Base-by-base conservation (phyloP, 169 alveolate species). In the Sarcocystis neurona region DNA sequence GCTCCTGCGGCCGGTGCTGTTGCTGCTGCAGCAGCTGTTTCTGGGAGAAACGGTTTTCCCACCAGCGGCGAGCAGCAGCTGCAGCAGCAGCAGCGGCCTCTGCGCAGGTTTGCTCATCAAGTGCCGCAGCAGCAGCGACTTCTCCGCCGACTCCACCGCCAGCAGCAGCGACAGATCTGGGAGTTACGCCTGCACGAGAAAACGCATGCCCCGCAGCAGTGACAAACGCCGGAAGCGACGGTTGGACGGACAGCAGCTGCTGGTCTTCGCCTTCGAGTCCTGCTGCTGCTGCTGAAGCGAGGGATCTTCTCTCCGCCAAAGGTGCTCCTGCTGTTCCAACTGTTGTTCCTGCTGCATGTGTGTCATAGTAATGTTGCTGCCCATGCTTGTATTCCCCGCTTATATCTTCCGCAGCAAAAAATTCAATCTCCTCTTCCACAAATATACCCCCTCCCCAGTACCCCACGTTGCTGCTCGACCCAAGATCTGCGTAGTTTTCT, bases 1-100 rank as follows among this genome's bases (percentile, higher is more conserved):
- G 84, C 84, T 74, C 63, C 84, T 74, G 50, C 84, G 39, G 84
- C 84, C 44, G 84, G 39, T 74, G 84, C 84, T 74, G 84, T 23
- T 74, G 84, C 58, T 39, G 84, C 50, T 74, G 84, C 84, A n/a
- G n/a, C n/a, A n/a, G n/a, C n/a, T n/a, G n/a, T n/a, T n/a, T n/a
- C n/a, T n/a, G n/a, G n/a, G n/a, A n/a, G n/a, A n/a, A n/a, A n/a
- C n/a, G n/a, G n/a, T n/a, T n/a, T n/a, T n/a, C n/a, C n/a, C n/a
- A 53, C 66, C 66, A 53, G 23, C 66, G 66, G 23, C 66, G 66
- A 15, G 66, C 66, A 53, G 66, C 12, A 23, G 30, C 66, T 23
- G 66, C 66, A 53, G 66, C 66, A 23, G 66, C 66, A 15, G 66
- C 66, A 12, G 66, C 66, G 30, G 66, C n/a, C 66, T 53, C 23